These are phyloP conservation scores for Puccinellia tenuiflora DNA, from an alignment of 176 grass and related monocot genomes.

Conservation along the genomic window DNA sequence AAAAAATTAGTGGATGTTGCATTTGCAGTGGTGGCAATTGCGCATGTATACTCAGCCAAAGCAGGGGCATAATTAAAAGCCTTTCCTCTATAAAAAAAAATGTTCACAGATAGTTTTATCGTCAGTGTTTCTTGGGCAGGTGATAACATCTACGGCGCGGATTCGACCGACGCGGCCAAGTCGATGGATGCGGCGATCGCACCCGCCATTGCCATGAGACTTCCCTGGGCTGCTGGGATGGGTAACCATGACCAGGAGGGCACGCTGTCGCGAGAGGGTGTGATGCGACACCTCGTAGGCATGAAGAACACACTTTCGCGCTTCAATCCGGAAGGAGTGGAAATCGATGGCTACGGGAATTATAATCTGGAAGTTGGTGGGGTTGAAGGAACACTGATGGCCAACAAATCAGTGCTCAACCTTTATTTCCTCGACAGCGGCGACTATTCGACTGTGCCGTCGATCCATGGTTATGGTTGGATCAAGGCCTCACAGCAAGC, in stretches of 20 bases:
- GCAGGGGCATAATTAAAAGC: not conserved
- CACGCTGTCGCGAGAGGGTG: slow-evolving; percentile 66
- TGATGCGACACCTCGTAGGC: slow-evolving; percentile 74
- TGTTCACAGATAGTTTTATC: not conserved
- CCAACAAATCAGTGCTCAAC: slow-evolving; percentile 89
- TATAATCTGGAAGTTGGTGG: slow-evolving; percentile 77
- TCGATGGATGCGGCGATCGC: slow-evolving; percentile 82
- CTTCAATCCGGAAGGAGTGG: slow-evolving; percentile 58
- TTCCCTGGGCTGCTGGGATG: slow-evolving; percentile 85
- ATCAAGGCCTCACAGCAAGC: slow-evolving; percentile 88
- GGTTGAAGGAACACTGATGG: slow-evolving; percentile 46
- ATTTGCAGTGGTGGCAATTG: too few relatives aligned
- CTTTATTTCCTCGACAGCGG: slow-evolving; percentile 94
- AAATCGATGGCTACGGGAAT: slow-evolving; percentile 89
- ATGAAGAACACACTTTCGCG: slow-evolving; percentile 72
- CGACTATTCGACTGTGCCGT: slow-evolving; percentile 74
- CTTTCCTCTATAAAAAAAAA: not conserved
- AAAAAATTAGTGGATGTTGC: too few relatives aligned
- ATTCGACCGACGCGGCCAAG: slow-evolving; percentile 61
- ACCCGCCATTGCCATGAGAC: slow-evolving; percentile 59
- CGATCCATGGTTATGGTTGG: slow-evolving; percentile 76
- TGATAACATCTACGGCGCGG: slow-evolving; percentile 74
- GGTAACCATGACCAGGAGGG: slow-evolving; percentile 97
- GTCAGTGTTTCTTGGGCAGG: slow-evolving; percentile 35
- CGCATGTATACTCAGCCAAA: too few relatives aligned